Conservation (phyloP, 768 basidiomycete genomes). For the Lactifluus volemus region DNA sequence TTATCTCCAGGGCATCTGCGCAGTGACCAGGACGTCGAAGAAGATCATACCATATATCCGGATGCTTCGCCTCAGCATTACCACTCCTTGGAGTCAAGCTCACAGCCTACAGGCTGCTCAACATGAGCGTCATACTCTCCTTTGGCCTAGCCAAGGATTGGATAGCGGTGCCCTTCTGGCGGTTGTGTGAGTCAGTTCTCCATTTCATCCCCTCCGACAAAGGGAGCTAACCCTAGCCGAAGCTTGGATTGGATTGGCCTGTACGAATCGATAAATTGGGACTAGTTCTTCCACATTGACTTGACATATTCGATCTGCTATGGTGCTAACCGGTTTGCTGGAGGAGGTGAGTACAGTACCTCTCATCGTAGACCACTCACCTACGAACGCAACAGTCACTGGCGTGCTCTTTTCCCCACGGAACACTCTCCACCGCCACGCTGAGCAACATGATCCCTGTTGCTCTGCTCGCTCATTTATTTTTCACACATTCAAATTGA, state of each 20-base stretch:
- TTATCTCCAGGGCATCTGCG: background rate
- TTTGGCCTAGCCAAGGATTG: constrained; percentile 4
- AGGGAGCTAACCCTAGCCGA: background rate
- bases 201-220: too few relatives aligned
- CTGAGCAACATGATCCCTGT: background rate
- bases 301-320: background rate
- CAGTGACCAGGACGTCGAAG: background rate
- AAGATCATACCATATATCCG: background rate
- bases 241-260: constrained; percentile 6
- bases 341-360: constrained; percentile 3
- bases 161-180: constrained; percentile 1
- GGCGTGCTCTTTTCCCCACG: background rate
- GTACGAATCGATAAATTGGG: background rate
- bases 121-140: background rate
- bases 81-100: constrained; percentile 5
- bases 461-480: background rate
- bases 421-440: background rate
- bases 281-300: constrained; percentile 7
- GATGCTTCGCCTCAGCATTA: background rate
- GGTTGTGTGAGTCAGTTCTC: background rate
- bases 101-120: constrained; percentile 1
- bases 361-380: background rate
- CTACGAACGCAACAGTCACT: background rate
- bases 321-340: background rate
- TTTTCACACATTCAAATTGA: background rate